phyloP scores from a whole-genome alignment of 2,329 filamentous ascomycete species.

The Pseudocercospora cruenta region DNA sequence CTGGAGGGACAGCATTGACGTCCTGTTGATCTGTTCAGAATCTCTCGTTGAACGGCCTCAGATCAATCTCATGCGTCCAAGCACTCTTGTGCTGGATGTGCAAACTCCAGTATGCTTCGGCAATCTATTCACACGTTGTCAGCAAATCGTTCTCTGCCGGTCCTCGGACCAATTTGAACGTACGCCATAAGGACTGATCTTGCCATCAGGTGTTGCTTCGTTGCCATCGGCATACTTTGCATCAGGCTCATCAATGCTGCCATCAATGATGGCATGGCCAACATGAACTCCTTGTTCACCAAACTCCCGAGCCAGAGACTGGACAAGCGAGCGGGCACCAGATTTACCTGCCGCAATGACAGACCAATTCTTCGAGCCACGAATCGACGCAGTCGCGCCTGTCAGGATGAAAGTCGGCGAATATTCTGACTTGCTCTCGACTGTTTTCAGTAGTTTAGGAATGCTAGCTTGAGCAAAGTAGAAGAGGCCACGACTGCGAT shows the following conservation, averaged over 20 bases:
- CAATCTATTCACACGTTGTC: neutral
- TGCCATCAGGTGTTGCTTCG: neutral
- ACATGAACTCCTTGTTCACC: neutral
- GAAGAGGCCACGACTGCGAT: neutral
- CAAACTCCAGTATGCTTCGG: neutral
- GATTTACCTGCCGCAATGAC: neutral
- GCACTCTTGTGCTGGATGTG: neutral
- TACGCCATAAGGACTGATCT: neutral
- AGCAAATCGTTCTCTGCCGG: neutral
- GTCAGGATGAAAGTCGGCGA: neutral
- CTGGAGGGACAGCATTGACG: no score
- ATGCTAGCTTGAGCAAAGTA: neutral
- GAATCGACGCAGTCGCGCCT: neutral
- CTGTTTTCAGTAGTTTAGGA: neutral
- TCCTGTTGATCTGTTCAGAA: neutral
- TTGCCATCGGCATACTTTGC: neutral
- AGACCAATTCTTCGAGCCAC: neutral
- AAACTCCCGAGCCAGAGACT: neutral
- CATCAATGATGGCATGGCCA: neutral
- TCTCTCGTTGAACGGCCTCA: neutral
- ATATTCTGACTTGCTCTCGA: neutral
- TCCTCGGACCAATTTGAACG: neutral
- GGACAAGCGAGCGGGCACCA: neutral
- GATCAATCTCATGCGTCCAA: neutral
- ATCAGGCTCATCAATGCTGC: neutral